Conservation (phyloP, 176 grass and related monocot species). For the Oryza coarctata region DNA sequence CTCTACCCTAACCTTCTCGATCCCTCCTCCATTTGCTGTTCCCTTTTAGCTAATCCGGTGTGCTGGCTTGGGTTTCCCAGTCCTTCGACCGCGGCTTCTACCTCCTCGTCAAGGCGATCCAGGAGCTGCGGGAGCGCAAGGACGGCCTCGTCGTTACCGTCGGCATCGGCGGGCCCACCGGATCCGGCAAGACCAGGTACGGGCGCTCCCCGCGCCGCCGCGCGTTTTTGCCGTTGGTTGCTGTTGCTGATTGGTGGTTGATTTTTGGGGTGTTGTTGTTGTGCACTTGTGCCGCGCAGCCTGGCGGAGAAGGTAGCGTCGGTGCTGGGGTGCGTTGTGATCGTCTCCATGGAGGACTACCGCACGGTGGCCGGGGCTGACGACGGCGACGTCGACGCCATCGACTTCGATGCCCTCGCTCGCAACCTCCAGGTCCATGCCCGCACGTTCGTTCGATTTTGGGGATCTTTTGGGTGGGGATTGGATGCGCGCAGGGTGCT, state of each 20-base stretch:
- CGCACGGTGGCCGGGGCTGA: slow-evolving; percentile 67
- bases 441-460: slow-evolving; percentile 16
- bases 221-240: neutral
- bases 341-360: slow-evolving; percentile 99
- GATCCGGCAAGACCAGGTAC: slow-evolving; percentile 95
- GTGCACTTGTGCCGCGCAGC: slow-evolving; percentile 27
- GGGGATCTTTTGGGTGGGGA: neutral
- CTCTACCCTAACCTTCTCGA: neutral
- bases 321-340: slow-evolving; percentile 81
- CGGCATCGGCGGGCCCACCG: slow-evolving; percentile 88
- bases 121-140: slow-evolving; percentile 93
- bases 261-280: slow-evolving; percentile 3
- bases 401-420: slow-evolving; percentile 69
- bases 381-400: slow-evolving; percentile 71
- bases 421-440: slow-evolving; percentile 65
- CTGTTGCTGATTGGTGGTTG: neutral
- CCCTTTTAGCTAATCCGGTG: neutral
- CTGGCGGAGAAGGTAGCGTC: slow-evolving; percentile 97
- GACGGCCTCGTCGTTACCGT: slow-evolving; percentile 83
- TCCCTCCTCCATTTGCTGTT: neutral
- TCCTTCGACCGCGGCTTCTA: slow-evolving; percentile 97
- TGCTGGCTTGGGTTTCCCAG: slow-evolving; percentile 25
- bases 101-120: slow-evolving; percentile 95
- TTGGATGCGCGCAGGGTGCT: slow-evolving; percentile 28
- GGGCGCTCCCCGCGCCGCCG: neutral